Evolutionary conservation across 2,329 filamentous ascomycete species (phyloP).

Genomic region (Cladorrhinum sp.): DNA sequence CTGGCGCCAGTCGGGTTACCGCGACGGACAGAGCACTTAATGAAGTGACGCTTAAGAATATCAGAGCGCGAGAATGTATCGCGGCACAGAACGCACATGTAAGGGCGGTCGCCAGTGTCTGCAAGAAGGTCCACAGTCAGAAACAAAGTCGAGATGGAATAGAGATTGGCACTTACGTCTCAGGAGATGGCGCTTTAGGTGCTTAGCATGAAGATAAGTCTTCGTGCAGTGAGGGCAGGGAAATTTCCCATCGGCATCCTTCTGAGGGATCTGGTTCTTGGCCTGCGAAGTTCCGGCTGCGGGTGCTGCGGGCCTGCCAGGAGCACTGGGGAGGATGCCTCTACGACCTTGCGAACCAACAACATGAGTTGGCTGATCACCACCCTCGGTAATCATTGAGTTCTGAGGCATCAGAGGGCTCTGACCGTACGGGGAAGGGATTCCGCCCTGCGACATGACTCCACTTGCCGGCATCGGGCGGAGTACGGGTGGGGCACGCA

Average conservation of each 20-base stretch:
- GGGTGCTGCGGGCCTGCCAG: conserved; percentile 76
- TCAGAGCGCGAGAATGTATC: conserved; percentile 98
- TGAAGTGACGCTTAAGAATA: conserved; percentile 97
- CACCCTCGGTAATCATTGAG: conserved; percentile 53
- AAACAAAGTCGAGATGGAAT: conserved; percentile 18
- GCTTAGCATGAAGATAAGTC: conserved; percentile 95
- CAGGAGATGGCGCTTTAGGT: conserved; percentile 91
- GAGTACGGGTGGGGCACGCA: conserved; percentile 57
- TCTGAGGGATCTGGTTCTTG: conserved; percentile 84
- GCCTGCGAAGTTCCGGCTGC: conserved; percentile 63
- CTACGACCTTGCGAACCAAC: conserved; percentile 91
- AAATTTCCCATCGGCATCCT: conserved; percentile 97
- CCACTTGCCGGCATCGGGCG: conserved; percentile 70
- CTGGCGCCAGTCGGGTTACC: conserved; percentile 94
- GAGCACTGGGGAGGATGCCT: conserved; percentile 87
- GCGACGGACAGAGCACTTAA: conserved; percentile 95
- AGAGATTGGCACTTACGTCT: conserved; percentile 69
- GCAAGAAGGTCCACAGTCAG: conserved; percentile 21
- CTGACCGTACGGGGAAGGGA: conserved; percentile 60
- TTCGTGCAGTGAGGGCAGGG: conserved; percentile 98
- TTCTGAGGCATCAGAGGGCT: conserved; percentile 55
- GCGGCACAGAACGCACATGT: conserved; percentile 96
- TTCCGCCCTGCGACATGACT: conserved; percentile 56
- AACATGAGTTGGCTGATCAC: conserved; percentile 77
- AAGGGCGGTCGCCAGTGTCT: conserved; percentile 97